phyloP scores from a whole-genome alignment of 345 rosid genomes.

The Combretum micranthum region DNA sequence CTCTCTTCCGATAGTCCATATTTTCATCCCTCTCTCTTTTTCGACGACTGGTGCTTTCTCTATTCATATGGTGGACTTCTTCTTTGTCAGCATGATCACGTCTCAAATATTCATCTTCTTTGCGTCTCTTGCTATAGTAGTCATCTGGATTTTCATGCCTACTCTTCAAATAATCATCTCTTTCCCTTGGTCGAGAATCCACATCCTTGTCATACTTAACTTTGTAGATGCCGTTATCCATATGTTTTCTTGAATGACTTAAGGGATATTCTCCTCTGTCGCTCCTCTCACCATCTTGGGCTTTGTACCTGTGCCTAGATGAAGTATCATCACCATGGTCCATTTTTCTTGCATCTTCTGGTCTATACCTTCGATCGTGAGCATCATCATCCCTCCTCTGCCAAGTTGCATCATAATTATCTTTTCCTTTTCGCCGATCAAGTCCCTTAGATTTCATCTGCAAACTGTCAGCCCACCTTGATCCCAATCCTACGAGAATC shows the following conservation, averaged over 20 bases:
- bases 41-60: constrained; percentile 55
- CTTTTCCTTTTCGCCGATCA: constrained; percentile 68
- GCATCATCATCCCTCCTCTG: constrained; percentile 61
- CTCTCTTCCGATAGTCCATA: constrained; percentile 71
- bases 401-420: constrained; percentile 46
- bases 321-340: constrained; percentile 64
- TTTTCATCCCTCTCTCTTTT: constrained; percentile 75
- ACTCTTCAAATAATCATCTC: constrained; percentile 50
- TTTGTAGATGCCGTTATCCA: constrained; percentile 62
- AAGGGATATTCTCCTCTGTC: constrained; percentile 54
- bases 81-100: constrained; percentile 47
- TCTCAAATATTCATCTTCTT: constrained; percentile 59
- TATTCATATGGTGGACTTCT: constrained; percentile 45
- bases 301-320: constrained; percentile 63
- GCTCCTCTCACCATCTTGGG: constrained; percentile 54
- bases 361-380: constrained; percentile 45
- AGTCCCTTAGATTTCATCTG: constrained; percentile 45
- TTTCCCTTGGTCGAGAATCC: constrained; percentile 44
- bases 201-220: constrained; percentile 50
- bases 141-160: constrained; percentile 52
- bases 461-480: constrained; percentile 28
- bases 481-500: constrained; percentile 56
- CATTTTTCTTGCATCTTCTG: constrained; percentile 65
- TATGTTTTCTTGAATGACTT: constrained; percentile 47
- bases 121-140: constrained; percentile 66